These are phyloP conservation scores for Teratosphaeria destructans DNA, from an alignment of 2,329 filamentous ascomycete species.

Conservation along the genomic window DNA sequence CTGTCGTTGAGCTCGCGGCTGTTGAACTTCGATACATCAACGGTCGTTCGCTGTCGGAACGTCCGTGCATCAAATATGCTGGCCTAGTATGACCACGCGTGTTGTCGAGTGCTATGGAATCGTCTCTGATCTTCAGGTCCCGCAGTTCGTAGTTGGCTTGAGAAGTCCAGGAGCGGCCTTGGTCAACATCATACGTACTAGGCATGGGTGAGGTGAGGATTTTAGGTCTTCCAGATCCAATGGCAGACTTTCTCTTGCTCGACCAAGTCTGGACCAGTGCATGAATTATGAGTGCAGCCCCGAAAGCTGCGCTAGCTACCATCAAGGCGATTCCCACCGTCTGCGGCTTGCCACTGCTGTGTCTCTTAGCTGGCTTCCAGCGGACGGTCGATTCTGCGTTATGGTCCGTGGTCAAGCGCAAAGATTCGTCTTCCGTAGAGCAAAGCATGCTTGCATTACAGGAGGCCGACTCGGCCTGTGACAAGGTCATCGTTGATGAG, in stretches of 20 bases:
- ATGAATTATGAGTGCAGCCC: slow-evolving; percentile 6
- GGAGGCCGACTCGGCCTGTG: slow-evolving; percentile 9
- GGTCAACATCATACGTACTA: neutral
- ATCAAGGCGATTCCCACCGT: slow-evolving; percentile 6
- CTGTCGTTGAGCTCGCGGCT: slow-evolving; percentile 5
- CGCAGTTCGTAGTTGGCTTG: slow-evolving; percentile 5
- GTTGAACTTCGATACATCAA: slow-evolving; percentile 6
- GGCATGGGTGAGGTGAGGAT: slow-evolving; percentile 5
- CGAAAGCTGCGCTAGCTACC: slow-evolving; percentile 5
- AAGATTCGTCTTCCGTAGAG: slow-evolving; percentile 18
- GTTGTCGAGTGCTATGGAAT: slow-evolving; percentile 1
- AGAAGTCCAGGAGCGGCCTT: slow-evolving; percentile 2
- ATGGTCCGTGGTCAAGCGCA: slow-evolving; percentile 12
- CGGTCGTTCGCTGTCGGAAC: slow-evolving; percentile 3
- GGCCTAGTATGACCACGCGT: neutral
- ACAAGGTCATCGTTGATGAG: slow-evolving; percentile 30
- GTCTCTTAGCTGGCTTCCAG: neutral
- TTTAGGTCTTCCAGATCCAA: neutral
- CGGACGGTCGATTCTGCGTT: slow-evolving; percentile 2
- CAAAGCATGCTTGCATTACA: slow-evolving; percentile 11
- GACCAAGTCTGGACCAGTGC: slow-evolving; percentile 5
- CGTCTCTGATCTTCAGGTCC: neutral
- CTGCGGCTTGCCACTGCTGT: neutral
- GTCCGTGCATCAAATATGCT: slow-evolving; percentile 1
- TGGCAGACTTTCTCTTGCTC: neutral